A percentile compares a stretch with the other conserved stretches of the same genome.
Conservation (phyloP, 2,329 filamentous ascomycete genomes). For the Calonectria hongkongensis region DNA sequence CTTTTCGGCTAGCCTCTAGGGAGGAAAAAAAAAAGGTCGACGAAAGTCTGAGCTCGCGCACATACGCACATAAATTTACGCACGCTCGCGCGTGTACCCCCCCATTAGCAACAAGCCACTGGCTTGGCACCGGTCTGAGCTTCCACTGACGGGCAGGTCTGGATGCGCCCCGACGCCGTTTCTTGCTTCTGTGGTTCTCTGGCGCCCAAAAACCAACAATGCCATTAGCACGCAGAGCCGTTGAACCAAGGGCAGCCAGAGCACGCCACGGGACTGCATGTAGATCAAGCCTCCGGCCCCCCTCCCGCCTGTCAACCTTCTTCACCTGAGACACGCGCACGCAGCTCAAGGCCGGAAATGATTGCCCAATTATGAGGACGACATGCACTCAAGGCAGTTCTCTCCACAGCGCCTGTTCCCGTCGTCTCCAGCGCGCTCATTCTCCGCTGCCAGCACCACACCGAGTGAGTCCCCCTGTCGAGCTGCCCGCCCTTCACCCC, state of each 20-base stretch:
- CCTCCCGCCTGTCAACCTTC: constrained; percentile 45
- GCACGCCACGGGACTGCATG: constrained; percentile 48
- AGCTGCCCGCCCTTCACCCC: constrained; percentile 18
- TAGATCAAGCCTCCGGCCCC: constrained; percentile 45
- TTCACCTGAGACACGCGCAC: constrained; percentile 50
- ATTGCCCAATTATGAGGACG: constrained; percentile 42
- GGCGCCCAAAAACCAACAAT: constrained; percentile 41
- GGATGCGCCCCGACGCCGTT: constrained; percentile 40
- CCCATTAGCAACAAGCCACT: constrained; percentile 46
- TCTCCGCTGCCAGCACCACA: constrained; percentile 1
- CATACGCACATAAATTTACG: constrained; percentile 24
- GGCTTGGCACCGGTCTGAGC: constrained; percentile 42
- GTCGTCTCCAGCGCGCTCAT: constrained; percentile 4
- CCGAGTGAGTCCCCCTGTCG: constrained; percentile 10
- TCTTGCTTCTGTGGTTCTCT: constrained; percentile 44
- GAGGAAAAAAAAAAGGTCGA: constrained; percentile 10
- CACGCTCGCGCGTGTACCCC: constrained; percentile 33
- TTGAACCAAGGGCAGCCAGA: constrained; percentile 43
- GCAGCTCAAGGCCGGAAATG: constrained; percentile 39
- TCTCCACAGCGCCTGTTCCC: neutral
- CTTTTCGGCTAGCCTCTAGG: constrained; percentile 29
- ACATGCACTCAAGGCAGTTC: constrained; percentile 31
- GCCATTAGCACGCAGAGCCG: constrained; percentile 45
- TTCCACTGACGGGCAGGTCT: constrained; percentile 40
- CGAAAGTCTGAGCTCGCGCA: constrained; percentile 26